Percentiles rank a stretch among this genome's conserved stretches.
phyloP scores from a whole-genome alignment of 2,329 filamentous ascomycete genomes.

The Cladorrhinum sp. region DNA sequence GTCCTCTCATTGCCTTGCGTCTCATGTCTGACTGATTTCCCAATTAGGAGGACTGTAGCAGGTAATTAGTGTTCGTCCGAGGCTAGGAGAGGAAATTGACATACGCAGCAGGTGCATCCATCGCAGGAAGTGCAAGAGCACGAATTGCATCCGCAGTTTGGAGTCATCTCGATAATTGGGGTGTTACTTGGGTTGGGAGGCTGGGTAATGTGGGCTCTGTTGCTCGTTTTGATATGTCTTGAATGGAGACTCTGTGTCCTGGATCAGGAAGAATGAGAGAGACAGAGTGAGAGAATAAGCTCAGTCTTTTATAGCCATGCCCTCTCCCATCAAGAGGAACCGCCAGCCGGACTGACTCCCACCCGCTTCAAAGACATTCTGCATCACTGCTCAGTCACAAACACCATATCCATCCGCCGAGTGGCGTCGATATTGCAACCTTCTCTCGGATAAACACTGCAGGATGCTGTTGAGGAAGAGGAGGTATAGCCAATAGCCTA shows the following conservation, averaged over 20 bases:
- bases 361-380: too few relatives aligned
- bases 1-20: not conserved
- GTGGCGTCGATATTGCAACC: conserved; percentile 1
- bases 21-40: not conserved
- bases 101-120: conserved; percentile 24
- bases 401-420: not conserved
- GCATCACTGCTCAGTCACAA: not conserved
- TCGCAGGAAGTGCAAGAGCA: conserved; percentile 24
- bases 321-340: not conserved
- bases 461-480: not conserved
- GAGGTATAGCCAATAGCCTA: not conserved
- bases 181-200: not conserved
- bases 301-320: not conserved
- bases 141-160: conserved; percentile 19
- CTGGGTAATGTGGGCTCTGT: not conserved
- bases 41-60: not conserved
- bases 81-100: not conserved
- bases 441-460: not conserved
- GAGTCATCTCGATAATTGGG: conserved; percentile 15
- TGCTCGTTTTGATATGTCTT: not conserved
- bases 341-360: too few relatives aligned
- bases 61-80: not conserved
- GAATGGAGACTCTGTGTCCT: not conserved
- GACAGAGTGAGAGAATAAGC: too few relatives aligned
- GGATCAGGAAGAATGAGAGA: too few relatives aligned